Percentiles rank a stretch among this genome's conserved stretches.
phyloP scores from a whole-genome alignment of 495 filamentous ascomycete species.

The Ramalina peruviana region DNA sequence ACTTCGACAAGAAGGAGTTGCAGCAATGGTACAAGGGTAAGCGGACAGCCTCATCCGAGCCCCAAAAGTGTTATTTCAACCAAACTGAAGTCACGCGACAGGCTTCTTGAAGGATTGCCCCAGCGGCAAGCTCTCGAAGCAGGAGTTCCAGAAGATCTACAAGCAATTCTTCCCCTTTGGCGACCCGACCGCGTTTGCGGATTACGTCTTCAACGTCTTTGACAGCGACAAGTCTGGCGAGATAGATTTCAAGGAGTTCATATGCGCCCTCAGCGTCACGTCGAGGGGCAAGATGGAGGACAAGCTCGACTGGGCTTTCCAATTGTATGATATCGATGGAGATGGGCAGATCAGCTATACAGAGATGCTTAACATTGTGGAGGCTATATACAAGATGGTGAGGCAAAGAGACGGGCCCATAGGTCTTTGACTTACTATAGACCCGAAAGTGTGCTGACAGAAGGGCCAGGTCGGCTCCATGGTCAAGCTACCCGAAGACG shows the following conservation, averaged over 20 bases:
- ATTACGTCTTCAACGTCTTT: constrained; percentile 99
- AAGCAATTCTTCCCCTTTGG: constrained; percentile 99
- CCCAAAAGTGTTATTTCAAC: background rate
- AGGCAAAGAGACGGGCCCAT: constrained; percentile 5
- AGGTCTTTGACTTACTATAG: too few relatives aligned
- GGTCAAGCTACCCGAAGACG: constrained; percentile 97
- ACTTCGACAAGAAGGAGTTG: constrained; percentile 99
- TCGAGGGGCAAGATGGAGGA: constrained; percentile 98
- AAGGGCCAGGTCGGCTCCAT: constrained; percentile 76
- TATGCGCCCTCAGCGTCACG: constrained; percentile 94
- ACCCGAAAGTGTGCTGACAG: background rate
- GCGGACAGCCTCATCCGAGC: constrained; percentile 7
- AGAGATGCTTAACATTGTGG: constrained; percentile 96
- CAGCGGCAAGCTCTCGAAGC: constrained; percentile 86
- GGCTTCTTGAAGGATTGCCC: constrained; percentile 98
- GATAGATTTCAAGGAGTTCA: constrained; percentile 99
- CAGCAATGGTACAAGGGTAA: constrained; percentile 99
- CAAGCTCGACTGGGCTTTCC: constrained; percentile 98
- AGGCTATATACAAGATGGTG: constrained; percentile 99
- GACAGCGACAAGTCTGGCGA: constrained; percentile 92
- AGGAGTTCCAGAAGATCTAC: constrained; percentile 99
- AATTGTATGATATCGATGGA: constrained; percentile 97
- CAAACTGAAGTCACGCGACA: constrained; percentile 21
- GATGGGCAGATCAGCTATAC: constrained; percentile 98
- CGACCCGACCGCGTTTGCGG: constrained; percentile 89